Base-by-base conservation (phyloP, 2,329 filamentous ascomycete species). In the Phyllosticta paracitricarpa region DNA sequence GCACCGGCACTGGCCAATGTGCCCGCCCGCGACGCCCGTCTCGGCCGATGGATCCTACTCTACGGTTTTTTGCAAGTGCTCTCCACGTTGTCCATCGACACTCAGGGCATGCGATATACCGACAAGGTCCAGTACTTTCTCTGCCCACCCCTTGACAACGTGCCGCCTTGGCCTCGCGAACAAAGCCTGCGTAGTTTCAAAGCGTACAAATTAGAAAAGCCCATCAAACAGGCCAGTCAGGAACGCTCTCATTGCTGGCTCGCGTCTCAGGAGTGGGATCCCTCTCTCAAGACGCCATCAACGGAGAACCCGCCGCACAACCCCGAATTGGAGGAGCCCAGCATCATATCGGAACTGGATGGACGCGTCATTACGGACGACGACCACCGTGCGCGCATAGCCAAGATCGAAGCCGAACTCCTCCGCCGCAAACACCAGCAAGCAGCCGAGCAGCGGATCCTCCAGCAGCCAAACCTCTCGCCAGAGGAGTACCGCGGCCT, bases 41-140 rank as follows among this genome's bases (percentile, higher is more conserved):
- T 77, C 30, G 76, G 76, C 19, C 73, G 75, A 14, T 78, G 76
- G 76, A 67, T 78, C 24, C 71, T 77, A 7, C 65, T 78, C 26
- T 76, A 77, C 61, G 73, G 71, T 40, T 69, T 75, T 54, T 64
- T 78, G 1, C 76, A 78, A 64, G 68, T 75, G 8, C 69, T 78
- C 3, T 75, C 74, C 9, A 74, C 69, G 2, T 65, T 78, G 4
- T 75, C 75, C 10, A 74, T 77, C 59, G 75, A 77, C 58, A 71
- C 74, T 0, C 68, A 69, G 26, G 71, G 69, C 4, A 69, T 78
- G 40, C 72, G 70, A 26, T 71, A 73, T 63, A 72, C 66, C 5
- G 68, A 72, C 12, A 70, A 70, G 4, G 72, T 76, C 3, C 66
- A 67, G 3, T 77, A 77, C 65, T 75, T 76, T 64, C 69, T 77